Evolutionary conservation across 352 stramenopile genomes (phyloP), one percentile per base, ranked within the genome.

Genomic region (Globisporangium nagaii): DNA sequence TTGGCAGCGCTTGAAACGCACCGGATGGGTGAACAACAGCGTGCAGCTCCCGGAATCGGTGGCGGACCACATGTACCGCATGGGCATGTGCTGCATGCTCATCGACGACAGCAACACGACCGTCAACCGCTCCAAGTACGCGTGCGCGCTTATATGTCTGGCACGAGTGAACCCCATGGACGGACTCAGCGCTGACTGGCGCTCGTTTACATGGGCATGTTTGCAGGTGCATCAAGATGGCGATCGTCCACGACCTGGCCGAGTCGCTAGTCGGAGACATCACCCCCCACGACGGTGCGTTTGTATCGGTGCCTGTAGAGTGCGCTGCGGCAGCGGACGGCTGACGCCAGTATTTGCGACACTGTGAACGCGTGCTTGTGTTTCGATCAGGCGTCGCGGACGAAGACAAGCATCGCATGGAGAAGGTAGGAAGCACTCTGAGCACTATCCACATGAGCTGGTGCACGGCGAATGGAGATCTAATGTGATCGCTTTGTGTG

Each of bases 211-310:
- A 12, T 13, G 34, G 34, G 4, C 36, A 71, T 19, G 34, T 36
- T 27, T 30, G 20, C 43, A 92, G 82, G 32, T 93, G 83, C 62
- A 86, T 93, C 56, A 95, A 95, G 62, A 94, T 98, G 83, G 88
- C 88, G 32, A 86, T 98, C 58, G 83, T 98, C 13, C 92, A 98
- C 56, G 92, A 98, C 61, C 66, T 98, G 35, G 92, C 90, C 1
- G 92, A 98, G 71, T 90, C 86, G 4, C 77, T 92, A n/a, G 88
- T 97, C 15, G 92, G 92, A 13, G 92, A 98, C 60, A 97, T 98
- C 62, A 97, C 90, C 20, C 92, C 92, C 28, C 78, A 96, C 41
- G 92, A 96, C 58, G 88, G 81, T 84, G 27, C 19, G 56, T 7
- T 69, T 49, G n/a, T n/a, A n/a, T n/a, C n/a, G n/a, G n/a, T 15